Conservation (phyloP, 306 rosid genomes). For the Castanea sativa region DNA sequence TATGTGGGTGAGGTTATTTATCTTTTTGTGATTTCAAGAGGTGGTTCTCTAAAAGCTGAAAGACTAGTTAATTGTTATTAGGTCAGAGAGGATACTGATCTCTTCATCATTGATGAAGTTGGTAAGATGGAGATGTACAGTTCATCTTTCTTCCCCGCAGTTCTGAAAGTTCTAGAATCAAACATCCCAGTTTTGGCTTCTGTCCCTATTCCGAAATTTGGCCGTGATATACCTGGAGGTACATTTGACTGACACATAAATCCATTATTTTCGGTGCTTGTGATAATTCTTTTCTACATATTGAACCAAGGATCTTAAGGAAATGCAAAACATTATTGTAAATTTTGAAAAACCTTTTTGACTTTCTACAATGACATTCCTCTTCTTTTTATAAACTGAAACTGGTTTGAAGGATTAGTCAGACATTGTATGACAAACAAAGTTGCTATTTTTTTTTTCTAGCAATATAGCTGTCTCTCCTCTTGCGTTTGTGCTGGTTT, state of each 20-base stretch:
- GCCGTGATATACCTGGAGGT: slow-evolving; percentile 83
- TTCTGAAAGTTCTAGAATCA: slow-evolving; percentile 67
- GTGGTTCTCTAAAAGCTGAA: slow-evolving; percentile 13
- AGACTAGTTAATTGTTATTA: slow-evolving; percentile 17
- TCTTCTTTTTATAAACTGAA: not conserved
- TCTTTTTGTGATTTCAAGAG: not conserved
- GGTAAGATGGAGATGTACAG: slow-evolving; percentile 91
- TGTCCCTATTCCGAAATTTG: slow-evolving; percentile 69
- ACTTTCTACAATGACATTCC: not conserved
- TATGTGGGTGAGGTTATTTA: not conserved
- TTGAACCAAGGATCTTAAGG: not conserved
- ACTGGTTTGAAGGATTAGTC: not conserved
- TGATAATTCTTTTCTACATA: not conserved
- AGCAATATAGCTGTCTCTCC: not conserved
- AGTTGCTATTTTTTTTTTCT: not conserved
- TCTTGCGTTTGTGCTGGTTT: slow-evolving; percentile 11
- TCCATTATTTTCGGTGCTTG: not conserved
- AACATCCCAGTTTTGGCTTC: slow-evolving; percentile 73
- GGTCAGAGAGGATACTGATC: slow-evolving; percentile 71
- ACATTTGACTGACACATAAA: not conserved
- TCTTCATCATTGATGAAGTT: slow-evolving; percentile 79
- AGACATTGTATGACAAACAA: not conserved
- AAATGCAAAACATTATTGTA: not conserved
- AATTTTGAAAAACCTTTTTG: not conserved
- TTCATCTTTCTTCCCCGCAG: slow-evolving; percentile 82